phyloP scores from a whole-genome alignment of 2,329 filamentous ascomycete species.

The Ceratocystis colombiana region DNA sequence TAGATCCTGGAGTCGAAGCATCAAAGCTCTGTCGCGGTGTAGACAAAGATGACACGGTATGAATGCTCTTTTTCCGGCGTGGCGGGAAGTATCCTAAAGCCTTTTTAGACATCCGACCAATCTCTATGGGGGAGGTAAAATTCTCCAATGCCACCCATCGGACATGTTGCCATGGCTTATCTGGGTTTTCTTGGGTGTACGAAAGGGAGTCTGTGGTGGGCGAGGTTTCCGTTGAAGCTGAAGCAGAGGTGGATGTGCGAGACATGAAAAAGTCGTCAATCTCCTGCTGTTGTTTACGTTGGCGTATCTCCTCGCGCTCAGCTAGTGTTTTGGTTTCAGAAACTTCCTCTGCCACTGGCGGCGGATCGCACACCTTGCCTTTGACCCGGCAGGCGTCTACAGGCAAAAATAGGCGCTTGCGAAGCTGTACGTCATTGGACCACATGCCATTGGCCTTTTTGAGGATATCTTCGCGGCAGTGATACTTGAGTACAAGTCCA shows the following conservation, averaged over 20 bases:
- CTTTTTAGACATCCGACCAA: conserved; percentile 70
- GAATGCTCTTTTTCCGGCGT: conserved; percentile 70
- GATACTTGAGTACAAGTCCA: conserved; percentile 81
- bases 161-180: conserved; percentile 71
- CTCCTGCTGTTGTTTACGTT: conserved; percentile 20
- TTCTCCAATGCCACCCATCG: conserved; percentile 78
- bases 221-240: neutral
- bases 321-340: neutral
- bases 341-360: conserved; percentile 30
- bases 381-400: conserved; percentile 83
- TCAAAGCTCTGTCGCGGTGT: conserved; percentile 60
- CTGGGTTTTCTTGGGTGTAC: conserved; percentile 31
- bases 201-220: neutral
- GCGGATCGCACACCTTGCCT: conserved; percentile 55
- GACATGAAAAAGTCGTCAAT: conserved; percentile 23
- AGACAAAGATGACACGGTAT: conserved; percentile 53
- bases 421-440: conserved; percentile 83
- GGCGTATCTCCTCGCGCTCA: conserved; percentile 20
- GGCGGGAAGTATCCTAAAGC: conserved; percentile 87
- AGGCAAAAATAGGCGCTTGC: conserved; percentile 71
- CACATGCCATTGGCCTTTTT: conserved; percentile 86
- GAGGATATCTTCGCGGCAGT: conserved; percentile 72
- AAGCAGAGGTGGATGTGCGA: neutral
- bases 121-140: conserved; percentile 60
- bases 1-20: conserved; percentile 36